Evolutionary conservation across 768 basidiomycete genomes (phyloP), one percentile per base, ranked within the genome.

Genomic region (Mycena vulgaris): DNA sequence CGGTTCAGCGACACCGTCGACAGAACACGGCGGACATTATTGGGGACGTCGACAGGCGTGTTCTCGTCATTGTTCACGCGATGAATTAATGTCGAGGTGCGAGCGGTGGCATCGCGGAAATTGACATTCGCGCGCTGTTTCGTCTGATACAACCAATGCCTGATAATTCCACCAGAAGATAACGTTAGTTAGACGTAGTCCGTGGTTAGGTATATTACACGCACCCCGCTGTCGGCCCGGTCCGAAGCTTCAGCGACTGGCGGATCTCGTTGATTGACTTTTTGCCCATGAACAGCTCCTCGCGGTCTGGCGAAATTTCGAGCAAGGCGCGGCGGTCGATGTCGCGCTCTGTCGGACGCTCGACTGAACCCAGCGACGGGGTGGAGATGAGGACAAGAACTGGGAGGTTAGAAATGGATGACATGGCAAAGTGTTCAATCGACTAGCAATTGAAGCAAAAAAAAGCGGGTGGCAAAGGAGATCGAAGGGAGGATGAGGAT

Each of bases 281-380:
- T 17, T 66, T 72, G 60, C 75, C 75, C 39, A 63, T 61, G 25
- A 84, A 53, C 6, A 82, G 60, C 14, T 66, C 74, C 70, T 83
- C 81, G 47, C 82, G 81, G 63, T 83, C 82, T 0, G 82, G 81
- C 4, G 83, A 78, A 10, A 82, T 78, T 13, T 76, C 77, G 2
- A 82, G 68, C 14, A 83, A 75, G 27, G 73, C 61, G 25, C 65
- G 58, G 0, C 80, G 76, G 60, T 76, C 69, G 5, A 83, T 73
- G 19, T 77, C 70, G 40, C 77, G 80, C 59, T 84, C 82, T 16
- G 30, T 55, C 1, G 73, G 77, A 27, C 66, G 75, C 1, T 57
- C 57, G 53, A 45, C 75, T 51, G 21, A 40, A 40, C 60, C 62
- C 14, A 67, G 66, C 47, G 71, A 53, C 17, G 70, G 33, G 33